These are phyloP conservation scores for Candida germanica DNA, from an alignment of 805 yeast species.

Conservation along the genomic window DNA sequence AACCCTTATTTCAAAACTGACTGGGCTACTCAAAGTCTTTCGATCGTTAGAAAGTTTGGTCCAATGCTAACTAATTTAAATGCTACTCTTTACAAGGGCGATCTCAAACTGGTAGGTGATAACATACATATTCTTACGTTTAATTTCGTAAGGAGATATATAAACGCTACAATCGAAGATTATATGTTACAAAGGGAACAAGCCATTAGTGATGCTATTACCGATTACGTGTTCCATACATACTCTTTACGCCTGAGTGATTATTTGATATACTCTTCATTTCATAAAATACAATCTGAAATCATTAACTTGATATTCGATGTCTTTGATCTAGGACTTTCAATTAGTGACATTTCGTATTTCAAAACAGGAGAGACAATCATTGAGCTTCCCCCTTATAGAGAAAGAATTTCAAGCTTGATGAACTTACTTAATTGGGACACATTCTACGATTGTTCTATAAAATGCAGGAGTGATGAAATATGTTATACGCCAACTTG, in stretches of 20 bases:
- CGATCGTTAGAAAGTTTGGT: constrained; percentile 50
- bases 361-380: constrained; percentile 1
- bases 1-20: constrained; percentile 34
- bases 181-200: constrained; percentile 13
- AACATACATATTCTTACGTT: constrained; percentile 41
- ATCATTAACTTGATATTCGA: constrained; percentile 37
- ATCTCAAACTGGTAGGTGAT: constrained; percentile 19
- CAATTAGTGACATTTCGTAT: constrained; percentile 20
- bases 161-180: constrained; percentile 17
- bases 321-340: constrained; percentile 27
- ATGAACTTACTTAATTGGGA: constrained; percentile 34
- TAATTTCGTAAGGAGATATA: constrained; percentile 46
- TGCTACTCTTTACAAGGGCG: constrained; percentile 22
- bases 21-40: constrained; percentile 54
- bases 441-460: constrained; percentile 38
- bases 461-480: constrained; percentile 44
- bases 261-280: constrained; percentile 47
- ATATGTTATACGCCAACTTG: constrained; percentile 58
- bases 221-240: constrained; percentile 47
- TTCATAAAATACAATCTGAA: constrained; percentile 37
- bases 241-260: constrained; percentile 38
- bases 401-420: constrained; percentile 11
- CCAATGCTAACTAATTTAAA: constrained; percentile 46
- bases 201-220: constrained; percentile 36
- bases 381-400: constrained; percentile 3